Percentiles rank a stretch among this genome's conserved stretches.
Conservation (phyloP, 129 eudicot species). For the Flaveria robusta region DNA sequence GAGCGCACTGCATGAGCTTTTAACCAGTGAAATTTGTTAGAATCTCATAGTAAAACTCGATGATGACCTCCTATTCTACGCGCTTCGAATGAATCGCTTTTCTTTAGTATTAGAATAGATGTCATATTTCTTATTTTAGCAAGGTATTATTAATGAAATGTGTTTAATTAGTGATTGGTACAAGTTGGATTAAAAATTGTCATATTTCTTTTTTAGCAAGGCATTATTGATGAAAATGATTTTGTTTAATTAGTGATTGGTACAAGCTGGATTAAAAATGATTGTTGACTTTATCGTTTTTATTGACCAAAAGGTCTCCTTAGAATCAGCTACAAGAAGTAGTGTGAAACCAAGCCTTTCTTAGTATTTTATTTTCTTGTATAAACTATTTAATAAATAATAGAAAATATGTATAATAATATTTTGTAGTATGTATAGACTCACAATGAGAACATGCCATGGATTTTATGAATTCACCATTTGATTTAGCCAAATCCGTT, state of each 20-base stretch:
- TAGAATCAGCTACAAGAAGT: conserved; percentile 20
- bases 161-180: too few relatives aligned
- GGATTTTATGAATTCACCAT: neutral
- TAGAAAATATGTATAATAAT: neutral
- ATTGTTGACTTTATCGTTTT: neutral
- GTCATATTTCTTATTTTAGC: neutral
- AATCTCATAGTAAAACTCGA: too few relatives aligned
- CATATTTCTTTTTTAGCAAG: neutral
- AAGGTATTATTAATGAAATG: neutral
- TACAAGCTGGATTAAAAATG: neutral
- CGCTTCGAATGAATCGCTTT: too few relatives aligned
- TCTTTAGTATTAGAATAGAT: too few relatives aligned
- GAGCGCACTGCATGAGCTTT: too few relatives aligned
- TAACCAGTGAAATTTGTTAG: too few relatives aligned
- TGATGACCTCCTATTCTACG: too few relatives aligned
- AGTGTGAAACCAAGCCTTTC: conserved; percentile 23
- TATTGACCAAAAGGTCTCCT: neutral
- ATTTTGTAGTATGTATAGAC: neutral
- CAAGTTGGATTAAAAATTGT: neutral
- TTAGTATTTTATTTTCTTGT: neutral
- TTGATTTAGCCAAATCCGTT: neutral
- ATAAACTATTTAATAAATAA: neutral
- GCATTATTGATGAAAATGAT: neutral
- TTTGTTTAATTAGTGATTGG: neutral
- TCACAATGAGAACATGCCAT: neutral